Conservation (phyloP, 106 monocot species). For the Vanilla planifolia region DNA sequence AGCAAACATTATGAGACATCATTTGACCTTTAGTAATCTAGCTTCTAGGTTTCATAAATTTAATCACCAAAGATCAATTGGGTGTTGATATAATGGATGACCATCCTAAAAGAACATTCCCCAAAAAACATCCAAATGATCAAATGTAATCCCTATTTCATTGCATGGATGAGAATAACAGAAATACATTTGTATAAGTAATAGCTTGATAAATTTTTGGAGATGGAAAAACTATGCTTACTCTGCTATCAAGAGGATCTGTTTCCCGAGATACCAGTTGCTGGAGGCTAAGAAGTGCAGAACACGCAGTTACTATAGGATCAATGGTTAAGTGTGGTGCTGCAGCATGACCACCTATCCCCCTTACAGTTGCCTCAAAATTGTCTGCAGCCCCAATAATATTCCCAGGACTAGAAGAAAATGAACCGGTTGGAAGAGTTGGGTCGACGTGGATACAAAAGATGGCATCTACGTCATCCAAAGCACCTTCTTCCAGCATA, state of each 20-base stretch:
- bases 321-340: slow-evolving; percentile 15
- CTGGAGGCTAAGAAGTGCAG: slow-evolving; percentile 24
- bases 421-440: slow-evolving; percentile 10
- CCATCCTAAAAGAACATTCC: too few relatives aligned
- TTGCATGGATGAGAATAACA: too few relatives aligned
- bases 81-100: too few relatives aligned
- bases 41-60: too few relatives aligned
- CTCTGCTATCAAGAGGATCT: slow-evolving; percentile 33
- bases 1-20: too few relatives aligned
- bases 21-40: slow-evolving; percentile 25
- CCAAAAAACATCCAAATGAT: too few relatives aligned
- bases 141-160: too few relatives aligned
- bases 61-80: too few relatives aligned
- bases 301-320: slow-evolving; percentile 28
- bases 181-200: too few relatives aligned
- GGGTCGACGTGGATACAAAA: slow-evolving; percentile 48
- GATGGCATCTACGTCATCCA: slow-evolving; percentile 32
- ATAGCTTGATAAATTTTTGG: too few relatives aligned
- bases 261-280: slow-evolving; percentile 39
- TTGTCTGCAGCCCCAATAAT: slow-evolving; percentile 28
- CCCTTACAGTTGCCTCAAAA: slow-evolving; percentile 26
- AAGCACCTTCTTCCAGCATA: slow-evolving; percentile 34
- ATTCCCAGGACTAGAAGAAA: slow-evolving; percentile 37
- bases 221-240: slow-evolving; percentile 10
- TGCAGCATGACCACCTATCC: slow-evolving; percentile 37